Evolutionary conservation across 1,284 basidiomycete genomes (phyloP).

Genomic region (Coniferiporia sulphurascens): DNA sequence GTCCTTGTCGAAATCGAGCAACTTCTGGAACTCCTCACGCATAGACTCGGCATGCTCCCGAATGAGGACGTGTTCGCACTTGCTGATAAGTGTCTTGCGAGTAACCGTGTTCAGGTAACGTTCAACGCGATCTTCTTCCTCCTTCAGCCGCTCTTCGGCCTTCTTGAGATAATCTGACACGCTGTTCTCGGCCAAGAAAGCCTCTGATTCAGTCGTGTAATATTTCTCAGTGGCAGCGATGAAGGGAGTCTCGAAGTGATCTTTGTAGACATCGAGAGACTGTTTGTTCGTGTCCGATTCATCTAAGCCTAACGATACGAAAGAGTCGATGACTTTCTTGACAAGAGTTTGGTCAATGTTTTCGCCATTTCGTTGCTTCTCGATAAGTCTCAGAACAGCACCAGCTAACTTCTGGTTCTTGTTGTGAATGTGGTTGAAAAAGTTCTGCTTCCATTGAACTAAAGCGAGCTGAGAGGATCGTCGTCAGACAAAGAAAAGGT

Average conservation of each 20-base stretch:
- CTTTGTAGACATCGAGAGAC: slow-evolving; percentile 92
- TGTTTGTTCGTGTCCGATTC: slow-evolving; percentile 87
- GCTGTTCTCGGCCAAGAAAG: slow-evolving; percentile 86
- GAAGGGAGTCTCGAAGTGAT: slow-evolving; percentile 89
- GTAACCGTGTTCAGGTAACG: slow-evolving; percentile 90
- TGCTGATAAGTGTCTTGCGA: slow-evolving; percentile 79
- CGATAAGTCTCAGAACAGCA: slow-evolving; percentile 86
- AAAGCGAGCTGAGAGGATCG: slow-evolving; percentile 69
- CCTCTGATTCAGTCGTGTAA: slow-evolving; percentile 88
- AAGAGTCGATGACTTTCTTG: slow-evolving; percentile 95
- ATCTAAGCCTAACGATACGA: slow-evolving; percentile 94
- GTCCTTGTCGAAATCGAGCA: slow-evolving; percentile 91
- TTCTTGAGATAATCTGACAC: slow-evolving; percentile 98
- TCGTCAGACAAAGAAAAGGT: not conserved
- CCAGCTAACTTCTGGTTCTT: slow-evolving; percentile 79
- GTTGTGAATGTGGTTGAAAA: slow-evolving; percentile 86
- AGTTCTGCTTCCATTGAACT: slow-evolving; percentile 91
- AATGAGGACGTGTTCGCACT: slow-evolving; percentile 92
- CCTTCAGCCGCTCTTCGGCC: slow-evolving; percentile 86
- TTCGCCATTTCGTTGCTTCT: slow-evolving; percentile 93
- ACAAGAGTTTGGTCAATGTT: slow-evolving; percentile 90
- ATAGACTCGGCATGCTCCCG: slow-evolving; percentile 83
- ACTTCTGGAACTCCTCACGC: slow-evolving; percentile 91
- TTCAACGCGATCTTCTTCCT: slow-evolving; percentile 96
- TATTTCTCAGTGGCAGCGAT: slow-evolving; percentile 85